phyloP scores from a whole-genome alignment of 495 filamentous ascomycete species.

The Xylaria grammica region DNA sequence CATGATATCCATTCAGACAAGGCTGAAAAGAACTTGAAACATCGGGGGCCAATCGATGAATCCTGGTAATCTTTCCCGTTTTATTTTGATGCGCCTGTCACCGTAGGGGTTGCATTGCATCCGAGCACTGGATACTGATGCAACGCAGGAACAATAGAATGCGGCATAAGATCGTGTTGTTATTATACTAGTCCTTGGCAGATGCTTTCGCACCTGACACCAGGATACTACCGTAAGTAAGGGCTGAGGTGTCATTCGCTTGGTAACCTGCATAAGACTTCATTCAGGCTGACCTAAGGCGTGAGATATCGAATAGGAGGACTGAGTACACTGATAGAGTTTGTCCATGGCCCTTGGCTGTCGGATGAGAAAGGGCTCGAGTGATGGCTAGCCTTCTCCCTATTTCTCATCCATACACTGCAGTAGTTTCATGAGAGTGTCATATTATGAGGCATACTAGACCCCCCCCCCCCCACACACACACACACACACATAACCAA shows the following conservation, averaged over 20 bases:
- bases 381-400: neutral
- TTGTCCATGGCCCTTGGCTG: neutral
- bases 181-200: constrained; percentile 4
- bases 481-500: neutral
- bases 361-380: neutral
- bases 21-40: constrained; percentile 2
- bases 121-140: constrained; percentile 14
- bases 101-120: constrained; percentile 23
- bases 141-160: constrained; percentile 22
- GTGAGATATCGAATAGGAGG: neutral
- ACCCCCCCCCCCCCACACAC: no score
- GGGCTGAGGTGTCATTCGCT: neutral
- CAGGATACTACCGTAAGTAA: neutral
- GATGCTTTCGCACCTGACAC: neutral
- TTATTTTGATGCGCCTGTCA: constrained; percentile 13
- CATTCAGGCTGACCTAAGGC: neutral
- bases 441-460: neutral
- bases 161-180: constrained; percentile 14
- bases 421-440: neutral
- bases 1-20: constrained; percentile 9
- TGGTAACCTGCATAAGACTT: constrained; percentile 1
- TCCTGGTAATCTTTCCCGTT: constrained; percentile 1
- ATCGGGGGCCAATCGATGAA: constrained; percentile 18
- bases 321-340: neutral
- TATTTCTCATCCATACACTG: neutral